Evolutionary conservation across 768 basidiomycete species (phyloP).

Genomic region (Podaxis sp.): DNA sequence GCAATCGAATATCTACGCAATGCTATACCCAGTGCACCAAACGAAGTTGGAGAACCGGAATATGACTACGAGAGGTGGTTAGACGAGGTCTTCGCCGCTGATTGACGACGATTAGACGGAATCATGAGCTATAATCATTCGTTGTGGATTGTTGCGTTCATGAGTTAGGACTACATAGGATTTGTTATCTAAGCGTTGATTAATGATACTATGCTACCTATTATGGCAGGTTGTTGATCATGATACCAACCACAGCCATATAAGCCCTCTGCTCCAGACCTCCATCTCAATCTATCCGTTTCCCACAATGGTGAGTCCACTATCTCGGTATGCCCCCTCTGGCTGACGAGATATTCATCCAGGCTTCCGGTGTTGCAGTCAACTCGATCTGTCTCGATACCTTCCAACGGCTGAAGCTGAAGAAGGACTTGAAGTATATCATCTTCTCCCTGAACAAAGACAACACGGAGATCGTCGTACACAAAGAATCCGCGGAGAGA

Average conservation of each 20-base stretch:
- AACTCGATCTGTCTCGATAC: constrained; percentile 49
- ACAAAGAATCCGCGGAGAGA: constrained; percentile 48
- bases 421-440: constrained; percentile 65
- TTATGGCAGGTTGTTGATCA: constrained; percentile 13
- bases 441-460: constrained; percentile 63
- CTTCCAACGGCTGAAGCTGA: constrained; percentile 71
- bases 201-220: constrained; percentile 5
- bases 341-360: not conserved
- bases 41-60: constrained; percentile 56
- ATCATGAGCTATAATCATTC: not conserved
- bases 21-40: constrained; percentile 63
- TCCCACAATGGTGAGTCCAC: constrained; percentile 24
- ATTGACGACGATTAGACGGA: not conserved
- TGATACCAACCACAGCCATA: constrained; percentile 21
- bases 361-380: constrained; percentile 68
- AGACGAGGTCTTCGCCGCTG: constrained; percentile 59
- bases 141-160: not conserved
- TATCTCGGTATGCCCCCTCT: not conserved
- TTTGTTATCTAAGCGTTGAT: constrained; percentile 8
- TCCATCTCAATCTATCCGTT: constrained; percentile 14
- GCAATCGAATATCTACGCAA: constrained; percentile 80
- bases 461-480: constrained; percentile 72
- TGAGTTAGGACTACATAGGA: not conserved
- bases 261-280: constrained; percentile 23
- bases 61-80: constrained; percentile 85